phyloP scores from a whole-genome alignment of 495 filamentous ascomycete genomes.

The Daldinia decipiens region DNA sequence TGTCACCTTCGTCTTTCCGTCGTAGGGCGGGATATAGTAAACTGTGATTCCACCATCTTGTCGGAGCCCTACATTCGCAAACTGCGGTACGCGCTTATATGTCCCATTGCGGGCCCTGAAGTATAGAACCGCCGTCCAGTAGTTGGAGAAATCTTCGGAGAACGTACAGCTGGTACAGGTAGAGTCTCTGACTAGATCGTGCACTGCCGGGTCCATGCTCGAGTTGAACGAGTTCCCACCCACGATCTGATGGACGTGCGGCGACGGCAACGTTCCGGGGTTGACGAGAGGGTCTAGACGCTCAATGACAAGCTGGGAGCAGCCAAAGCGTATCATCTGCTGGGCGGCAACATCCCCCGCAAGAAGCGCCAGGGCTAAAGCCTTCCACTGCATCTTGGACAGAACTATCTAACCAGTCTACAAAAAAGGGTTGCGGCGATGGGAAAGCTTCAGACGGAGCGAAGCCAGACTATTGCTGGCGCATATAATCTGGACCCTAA shows the following conservation, averaged over 20 bases:
- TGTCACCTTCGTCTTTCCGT: slow-evolving; percentile 50
- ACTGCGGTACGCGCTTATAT: slow-evolving; percentile 53
- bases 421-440: slow-evolving; percentile 4
- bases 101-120: slow-evolving; percentile 53
- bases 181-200: slow-evolving; percentile 49
- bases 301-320: slow-evolving; percentile 54
- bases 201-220: slow-evolving; percentile 44
- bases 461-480: neutral
- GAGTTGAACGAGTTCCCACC: slow-evolving; percentile 54
- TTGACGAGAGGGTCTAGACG: slow-evolving; percentile 53
- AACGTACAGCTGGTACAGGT: slow-evolving; percentile 52
- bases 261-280: slow-evolving; percentile 46
- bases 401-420: slow-evolving; percentile 2
- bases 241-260: slow-evolving; percentile 53
- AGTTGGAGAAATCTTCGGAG: slow-evolving; percentile 56
- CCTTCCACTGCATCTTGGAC: slow-evolving; percentile 45
- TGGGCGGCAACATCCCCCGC: slow-evolving; percentile 40
- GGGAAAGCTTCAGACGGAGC: slow-evolving; percentile 9
- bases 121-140: slow-evolving; percentile 57
- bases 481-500: slow-evolving; percentile 1
- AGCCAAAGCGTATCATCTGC: slow-evolving; percentile 55
- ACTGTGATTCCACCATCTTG: slow-evolving; percentile 54
- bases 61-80: slow-evolving; percentile 51
- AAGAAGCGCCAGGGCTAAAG: slow-evolving; percentile 32
- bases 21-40: slow-evolving; percentile 56